A percentile compares a stretch with the other conserved stretches of the same genome.
These are phyloP conservation scores for Macadamia integrifolia DNA, from an alignment of 164 flowering plant genomes.

Conservation along the genomic window DNA sequence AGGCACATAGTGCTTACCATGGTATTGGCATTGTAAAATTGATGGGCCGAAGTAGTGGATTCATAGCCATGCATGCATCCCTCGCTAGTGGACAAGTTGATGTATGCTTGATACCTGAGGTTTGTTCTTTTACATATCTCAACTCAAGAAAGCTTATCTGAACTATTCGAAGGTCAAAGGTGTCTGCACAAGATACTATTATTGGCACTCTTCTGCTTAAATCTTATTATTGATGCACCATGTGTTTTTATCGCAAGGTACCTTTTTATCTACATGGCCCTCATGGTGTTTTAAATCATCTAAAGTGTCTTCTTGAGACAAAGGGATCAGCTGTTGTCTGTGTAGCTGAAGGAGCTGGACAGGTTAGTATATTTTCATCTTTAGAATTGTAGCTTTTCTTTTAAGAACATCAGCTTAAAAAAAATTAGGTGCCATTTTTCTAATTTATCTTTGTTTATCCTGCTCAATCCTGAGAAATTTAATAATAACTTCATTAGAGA, in stretches of 20 bases:
- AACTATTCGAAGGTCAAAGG: no score
- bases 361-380: constrained; percentile 35
- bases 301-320: constrained; percentile 65
- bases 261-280: constrained; percentile 74
- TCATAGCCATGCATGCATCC: constrained; percentile 92
- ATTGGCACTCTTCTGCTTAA: not conserved
- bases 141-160: no score
- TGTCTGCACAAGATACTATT: not conserved
- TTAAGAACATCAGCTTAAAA: no score
- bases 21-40: constrained; percentile 88
- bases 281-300: constrained; percentile 59
- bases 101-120: constrained; percentile 92
- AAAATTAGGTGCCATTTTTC: no score
- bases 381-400: not conserved
- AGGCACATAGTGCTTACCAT: constrained; percentile 97
- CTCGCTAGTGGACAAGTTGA: constrained; percentile 93
- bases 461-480: no score
- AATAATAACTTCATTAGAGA: not conserved
- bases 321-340: constrained; percentile 93
- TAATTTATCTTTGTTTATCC: no score
- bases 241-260: constrained; percentile 32
- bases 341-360: constrained; percentile 95
- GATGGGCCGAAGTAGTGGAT: constrained; percentile 97
- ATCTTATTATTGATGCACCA: not conserved
- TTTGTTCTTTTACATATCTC: constrained; percentile 4